Evolutionary conservation across 1,284 basidiomycete genomes (phyloP).

Genomic region (Fomitopsis betulina): DNA sequence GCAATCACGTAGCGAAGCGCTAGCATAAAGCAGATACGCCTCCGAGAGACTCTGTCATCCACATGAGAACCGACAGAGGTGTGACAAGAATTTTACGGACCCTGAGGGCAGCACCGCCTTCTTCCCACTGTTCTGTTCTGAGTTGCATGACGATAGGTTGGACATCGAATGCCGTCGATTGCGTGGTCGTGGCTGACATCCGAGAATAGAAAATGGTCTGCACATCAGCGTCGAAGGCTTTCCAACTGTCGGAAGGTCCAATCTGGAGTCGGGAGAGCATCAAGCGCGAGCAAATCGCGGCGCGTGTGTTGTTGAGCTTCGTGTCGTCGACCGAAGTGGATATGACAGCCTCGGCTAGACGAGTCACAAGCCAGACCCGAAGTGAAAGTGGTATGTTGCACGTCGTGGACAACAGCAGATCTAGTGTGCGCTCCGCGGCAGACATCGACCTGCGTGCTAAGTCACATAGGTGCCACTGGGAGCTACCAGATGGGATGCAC

Average conservation of each 20-base stretch:
- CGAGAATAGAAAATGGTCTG: slow-evolving; percentile 11
- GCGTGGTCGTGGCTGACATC: slow-evolving; percentile 12
- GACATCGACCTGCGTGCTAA: slow-evolving; percentile 37
- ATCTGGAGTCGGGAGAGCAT: slow-evolving; percentile 26
- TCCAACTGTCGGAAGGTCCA: slow-evolving; percentile 21
- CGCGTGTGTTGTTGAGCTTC: slow-evolving; percentile 20
- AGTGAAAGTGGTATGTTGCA: slow-evolving; percentile 31
- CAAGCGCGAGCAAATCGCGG: slow-evolving; percentile 27
- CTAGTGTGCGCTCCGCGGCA: slow-evolving; percentile 36
- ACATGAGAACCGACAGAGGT: neutral
- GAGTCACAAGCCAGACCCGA: slow-evolving; percentile 37
- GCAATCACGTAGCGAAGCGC: slow-evolving; percentile 10
- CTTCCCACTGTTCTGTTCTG: slow-evolving; percentile 32
- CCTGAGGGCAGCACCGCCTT: slow-evolving; percentile 25
- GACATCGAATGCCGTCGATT: slow-evolving; percentile 23
- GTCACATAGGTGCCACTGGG: slow-evolving; percentile 46
- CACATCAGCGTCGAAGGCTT: slow-evolving; percentile 16
- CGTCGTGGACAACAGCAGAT: slow-evolving; percentile 39
- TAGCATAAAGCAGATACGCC: slow-evolving; percentile 11
- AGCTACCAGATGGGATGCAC: slow-evolving; percentile 36
- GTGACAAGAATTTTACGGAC: slow-evolving; percentile 17
- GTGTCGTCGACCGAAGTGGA: slow-evolving; percentile 13
- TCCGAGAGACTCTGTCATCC: slow-evolving; percentile 11
- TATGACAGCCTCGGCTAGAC: slow-evolving; percentile 31
- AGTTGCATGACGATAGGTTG: slow-evolving; percentile 24